Evolutionary conservation across 768 basidiomycete genomes (phyloP).

Genomic region (Clavaria fumosa): DNA sequence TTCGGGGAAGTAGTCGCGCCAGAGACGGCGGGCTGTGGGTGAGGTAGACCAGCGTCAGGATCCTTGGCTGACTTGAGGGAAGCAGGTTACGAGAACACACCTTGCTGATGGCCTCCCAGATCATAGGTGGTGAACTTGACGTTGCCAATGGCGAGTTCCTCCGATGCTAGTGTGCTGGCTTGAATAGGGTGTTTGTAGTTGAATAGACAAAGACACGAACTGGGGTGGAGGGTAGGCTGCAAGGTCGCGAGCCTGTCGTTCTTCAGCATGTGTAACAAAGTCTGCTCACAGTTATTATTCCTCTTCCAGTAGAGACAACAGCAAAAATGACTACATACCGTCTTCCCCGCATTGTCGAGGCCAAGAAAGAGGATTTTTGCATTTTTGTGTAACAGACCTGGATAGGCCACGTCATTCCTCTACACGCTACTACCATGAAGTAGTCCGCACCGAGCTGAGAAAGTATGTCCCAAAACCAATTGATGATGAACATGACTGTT

Average conservation of each 20-base stretch:
- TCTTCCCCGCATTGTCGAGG: constrained; percentile 98
- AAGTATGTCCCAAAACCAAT: constrained; percentile 97
- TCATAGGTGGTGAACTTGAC: constrained; percentile 99
- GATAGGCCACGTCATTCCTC: background rate
- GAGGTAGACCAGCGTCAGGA: background rate
- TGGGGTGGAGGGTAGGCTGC: constrained; percentile 93
- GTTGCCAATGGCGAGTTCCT: constrained; percentile 96
- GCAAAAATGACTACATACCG: too few relatives aligned
- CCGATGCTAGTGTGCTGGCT: constrained; percentile 52
- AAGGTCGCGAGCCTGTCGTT: constrained; percentile 95
- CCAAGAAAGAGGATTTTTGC: constrained; percentile 99
- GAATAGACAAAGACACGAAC: constrained; percentile 35
- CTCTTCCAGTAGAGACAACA: too few relatives aligned
- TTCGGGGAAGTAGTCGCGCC: constrained; percentile 99
- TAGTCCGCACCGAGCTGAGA: constrained; percentile 66
- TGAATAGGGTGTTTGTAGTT: constrained; percentile 5
- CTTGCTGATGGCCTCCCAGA: constrained; percentile 94
- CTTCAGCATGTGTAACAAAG: constrained; percentile 29
- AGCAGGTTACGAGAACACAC: too few relatives aligned
- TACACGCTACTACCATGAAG: background rate
- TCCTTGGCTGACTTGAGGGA: constrained; percentile 20
- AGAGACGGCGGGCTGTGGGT: constrained; percentile 74
- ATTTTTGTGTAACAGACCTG: constrained; percentile 91
- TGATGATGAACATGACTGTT: constrained; percentile 58
- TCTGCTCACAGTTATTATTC: background rate